Evolutionary conservation across 1,139 yeast genomes (phyloP).

Genomic region (Magnusiomyces magnusii): DNA sequence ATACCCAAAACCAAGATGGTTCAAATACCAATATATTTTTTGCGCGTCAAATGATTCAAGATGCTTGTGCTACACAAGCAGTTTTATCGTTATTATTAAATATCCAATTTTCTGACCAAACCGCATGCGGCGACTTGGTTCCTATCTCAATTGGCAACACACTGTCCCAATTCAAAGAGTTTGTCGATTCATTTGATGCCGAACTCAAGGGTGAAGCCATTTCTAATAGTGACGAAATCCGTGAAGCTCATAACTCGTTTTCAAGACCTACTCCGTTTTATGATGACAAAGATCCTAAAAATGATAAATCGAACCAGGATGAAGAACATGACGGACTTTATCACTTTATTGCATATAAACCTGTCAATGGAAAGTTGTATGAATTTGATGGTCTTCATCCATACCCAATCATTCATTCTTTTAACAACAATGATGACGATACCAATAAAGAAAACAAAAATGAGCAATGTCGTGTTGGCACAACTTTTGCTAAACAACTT

Average conservation of each 20-base stretch:
- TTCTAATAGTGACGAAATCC: constrained; percentile 52
- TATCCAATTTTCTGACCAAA: constrained; percentile 24
- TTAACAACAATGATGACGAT: constrained; percentile 23
- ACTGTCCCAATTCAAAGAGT: constrained; percentile 43
- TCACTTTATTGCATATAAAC: constrained; percentile 55
- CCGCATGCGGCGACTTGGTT: neutral
- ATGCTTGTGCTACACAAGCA: constrained; percentile 76
- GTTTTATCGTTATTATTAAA: constrained; percentile 52
- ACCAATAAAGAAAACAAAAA: too few species aligned
- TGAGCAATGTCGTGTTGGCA: constrained; percentile 24
- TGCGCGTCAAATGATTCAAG: constrained; percentile 59
- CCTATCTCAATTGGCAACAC: constrained; percentile 44
- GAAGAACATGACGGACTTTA: constrained; percentile 48
- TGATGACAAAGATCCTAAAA: constrained; percentile 35
- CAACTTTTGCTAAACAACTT: constrained; percentile 13
- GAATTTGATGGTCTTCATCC: constrained; percentile 61
- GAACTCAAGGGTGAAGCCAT: constrained; percentile 57
- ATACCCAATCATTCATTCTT: constrained; percentile 47
- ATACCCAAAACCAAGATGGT: constrained; percentile 7
- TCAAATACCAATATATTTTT: constrained; percentile 41
- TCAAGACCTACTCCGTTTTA: constrained; percentile 49
- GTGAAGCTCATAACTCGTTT: constrained; percentile 58
- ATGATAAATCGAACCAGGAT: constrained; percentile 31
- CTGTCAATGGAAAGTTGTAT: constrained; percentile 43
- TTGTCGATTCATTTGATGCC: constrained; percentile 50